phyloP scores from a whole-genome alignment of 164 flowering plant genomes.

The Stephania yunnanensis region DNA sequence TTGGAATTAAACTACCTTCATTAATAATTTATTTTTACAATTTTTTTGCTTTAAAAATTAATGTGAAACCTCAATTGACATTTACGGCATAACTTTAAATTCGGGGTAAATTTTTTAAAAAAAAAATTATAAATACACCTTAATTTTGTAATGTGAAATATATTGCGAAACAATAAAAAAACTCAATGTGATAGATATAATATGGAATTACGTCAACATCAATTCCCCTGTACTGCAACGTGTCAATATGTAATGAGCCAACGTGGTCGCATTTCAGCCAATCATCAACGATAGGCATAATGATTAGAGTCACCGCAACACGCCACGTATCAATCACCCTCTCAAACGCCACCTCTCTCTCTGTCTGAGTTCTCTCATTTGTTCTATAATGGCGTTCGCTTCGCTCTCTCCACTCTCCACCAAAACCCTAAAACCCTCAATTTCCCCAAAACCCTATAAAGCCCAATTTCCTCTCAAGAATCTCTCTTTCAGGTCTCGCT shows the following conservation, averaged over 20 bases:
- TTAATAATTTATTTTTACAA: too few relatives aligned
- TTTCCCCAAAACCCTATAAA: slow-evolving; percentile 11
- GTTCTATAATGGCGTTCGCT: slow-evolving; percentile 16
- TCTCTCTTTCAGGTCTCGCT: slow-evolving; percentile 4
- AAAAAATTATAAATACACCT: too few relatives aligned
- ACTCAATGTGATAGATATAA: too few relatives aligned
- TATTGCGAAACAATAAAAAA: too few relatives aligned
- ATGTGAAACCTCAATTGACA: too few relatives aligned
- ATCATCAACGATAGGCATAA: neutral
- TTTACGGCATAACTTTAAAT: too few relatives aligned
- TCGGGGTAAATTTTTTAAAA: too few relatives aligned
- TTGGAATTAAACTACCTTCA: too few relatives aligned
- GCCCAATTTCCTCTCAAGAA: neutral
- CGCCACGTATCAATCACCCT: neutral
- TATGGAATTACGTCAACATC: too few relatives aligned
- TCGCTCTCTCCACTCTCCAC: slow-evolving; percentile 17
- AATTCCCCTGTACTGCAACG: too few relatives aligned
- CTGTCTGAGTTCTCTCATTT: neutral
- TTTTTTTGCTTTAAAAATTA: too few relatives aligned
- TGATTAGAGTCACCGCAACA: neutral
- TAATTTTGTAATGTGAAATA: too few relatives aligned
- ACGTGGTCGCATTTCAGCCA: neutral
- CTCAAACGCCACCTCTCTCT: neutral
- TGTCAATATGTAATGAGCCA: neutral
- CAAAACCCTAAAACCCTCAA: slow-evolving; percentile 13